Percentiles rank a stretch among this genome's conserved stretches.
phyloP scores from a whole-genome alignment of 306 rosid genomes.

The Vigna reflexopilosa region DNA sequence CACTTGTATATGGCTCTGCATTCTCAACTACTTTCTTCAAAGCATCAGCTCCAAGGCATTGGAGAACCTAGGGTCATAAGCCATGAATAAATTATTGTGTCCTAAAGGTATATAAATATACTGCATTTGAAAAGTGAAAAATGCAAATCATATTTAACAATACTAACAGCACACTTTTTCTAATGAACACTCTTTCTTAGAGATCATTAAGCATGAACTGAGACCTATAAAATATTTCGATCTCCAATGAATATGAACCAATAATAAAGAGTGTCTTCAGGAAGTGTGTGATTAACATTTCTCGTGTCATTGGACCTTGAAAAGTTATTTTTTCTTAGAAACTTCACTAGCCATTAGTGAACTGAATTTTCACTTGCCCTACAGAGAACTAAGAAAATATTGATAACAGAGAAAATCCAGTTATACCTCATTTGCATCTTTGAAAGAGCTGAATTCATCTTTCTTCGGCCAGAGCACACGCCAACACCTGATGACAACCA shows the following conservation, averaged over 20 bases:
- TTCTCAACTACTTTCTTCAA: conserved; percentile 57
- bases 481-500: conserved; percentile 50
- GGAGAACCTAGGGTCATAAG: conserved; percentile 50
- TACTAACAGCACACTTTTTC: neutral
- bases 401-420: conserved; percentile 10
- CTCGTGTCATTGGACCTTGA: neutral
- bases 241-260: too few species aligned
- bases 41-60: conserved; percentile 55
- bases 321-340: conserved; percentile 32
- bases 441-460: conserved; percentile 51
- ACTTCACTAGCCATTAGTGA: conserved; percentile 19
- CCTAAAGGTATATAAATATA: neutral
- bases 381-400: neutral
- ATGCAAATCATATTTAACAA: neutral
- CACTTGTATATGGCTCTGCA: conserved; percentile 52
- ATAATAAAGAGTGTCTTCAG: neutral
- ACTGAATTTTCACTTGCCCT: neutral
- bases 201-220: neutral
- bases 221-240: neutral
- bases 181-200: neutral
- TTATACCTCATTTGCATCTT: conserved; percentile 64
- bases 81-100: conserved; percentile 39
- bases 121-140: conserved; percentile 23
- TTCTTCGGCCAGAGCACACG: conserved; percentile 59
- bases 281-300: neutral